These are phyloP conservation scores for Coemansia sp. DNA, from an alignment of 192 early-diverging fungal species.

Conservation along the genomic window DNA sequence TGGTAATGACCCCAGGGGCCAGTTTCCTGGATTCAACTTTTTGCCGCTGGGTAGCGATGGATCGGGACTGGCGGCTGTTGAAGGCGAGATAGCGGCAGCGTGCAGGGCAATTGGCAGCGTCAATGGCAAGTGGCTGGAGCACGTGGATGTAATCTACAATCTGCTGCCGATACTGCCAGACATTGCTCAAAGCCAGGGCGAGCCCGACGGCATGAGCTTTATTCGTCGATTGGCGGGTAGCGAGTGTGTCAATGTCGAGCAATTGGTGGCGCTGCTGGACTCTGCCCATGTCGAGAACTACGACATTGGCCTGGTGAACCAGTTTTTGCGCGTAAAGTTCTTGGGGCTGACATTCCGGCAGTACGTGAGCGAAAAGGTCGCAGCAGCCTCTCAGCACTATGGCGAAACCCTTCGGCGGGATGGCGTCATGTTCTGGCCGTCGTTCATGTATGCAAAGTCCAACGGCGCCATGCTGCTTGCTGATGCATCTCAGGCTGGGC, in stretches of 20 bases:
- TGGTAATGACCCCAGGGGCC: conserved; percentile 33
- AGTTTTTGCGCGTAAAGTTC: conserved; percentile 39
- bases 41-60: conserved; percentile 18
- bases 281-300: conserved; percentile 24
- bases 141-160: conserved; percentile 29
- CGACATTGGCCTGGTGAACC: conserved; percentile 40
- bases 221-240: conserved; percentile 17
- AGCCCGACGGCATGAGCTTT: conserved; percentile 12
- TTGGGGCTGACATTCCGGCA: conserved; percentile 48
- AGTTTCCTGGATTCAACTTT: conserved; percentile 44
- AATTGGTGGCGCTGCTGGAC: conserved; percentile 21
- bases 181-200: conserved; percentile 2
- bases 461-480: conserved; percentile 13
- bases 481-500: conserved; percentile 3
- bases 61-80: conserved; percentile 22
- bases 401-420: background rate
- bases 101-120: conserved; percentile 11
- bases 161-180: conserved; percentile 29
- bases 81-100: conserved; percentile 19
- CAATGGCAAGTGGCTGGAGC: conserved; percentile 22
- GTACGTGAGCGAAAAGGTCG: conserved; percentile 31
- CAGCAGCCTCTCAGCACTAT: background rate
- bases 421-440: conserved; percentile 39
- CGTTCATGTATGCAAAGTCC: conserved; percentile 41
- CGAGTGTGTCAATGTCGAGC: conserved; percentile 6